Evolutionary conservation across 352 stramenopile genomes (phyloP).

Genomic region (Phytophthora tubulina): DNA sequence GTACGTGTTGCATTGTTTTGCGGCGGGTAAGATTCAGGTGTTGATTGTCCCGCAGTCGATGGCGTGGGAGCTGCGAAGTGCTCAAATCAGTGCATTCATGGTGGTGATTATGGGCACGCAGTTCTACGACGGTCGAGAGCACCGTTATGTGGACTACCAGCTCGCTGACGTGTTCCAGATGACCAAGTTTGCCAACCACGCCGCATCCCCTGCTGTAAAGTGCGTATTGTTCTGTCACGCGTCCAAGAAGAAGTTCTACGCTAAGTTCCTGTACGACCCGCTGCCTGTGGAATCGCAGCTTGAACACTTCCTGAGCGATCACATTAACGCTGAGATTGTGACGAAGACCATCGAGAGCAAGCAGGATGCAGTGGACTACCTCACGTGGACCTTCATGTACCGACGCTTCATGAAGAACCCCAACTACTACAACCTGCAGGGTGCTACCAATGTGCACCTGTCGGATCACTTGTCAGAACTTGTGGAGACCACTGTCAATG

Average conservation of each 20-base stretch:
- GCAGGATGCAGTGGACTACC: conserved; percentile 99
- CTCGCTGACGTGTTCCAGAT: conserved; percentile 99
- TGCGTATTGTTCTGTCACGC: conserved; percentile 97
- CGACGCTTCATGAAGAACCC: conserved; percentile 99
- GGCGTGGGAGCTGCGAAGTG: conserved; percentile 91
- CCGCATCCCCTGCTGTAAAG: conserved; percentile 75
- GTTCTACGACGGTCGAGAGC: conserved; percentile 96
- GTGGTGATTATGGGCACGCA: conserved; percentile 99
- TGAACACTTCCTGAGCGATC: conserved; percentile 98
- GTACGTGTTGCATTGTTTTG: conserved; percentile 92
- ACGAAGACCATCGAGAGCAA: conserved; percentile 99
- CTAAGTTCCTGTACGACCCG: conserved; percentile 99
- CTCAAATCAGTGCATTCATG: conserved; percentile 88
- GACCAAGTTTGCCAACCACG: conserved; percentile 90
- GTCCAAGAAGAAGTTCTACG: conserved; percentile 98
- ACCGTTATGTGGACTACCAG: conserved; percentile 98
- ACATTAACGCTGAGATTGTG: conserved; percentile 99
- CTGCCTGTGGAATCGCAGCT: conserved; percentile 99
- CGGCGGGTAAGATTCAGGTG: conserved; percentile 89
- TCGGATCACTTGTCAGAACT: conserved; percentile 99
- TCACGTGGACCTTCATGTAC: conserved; percentile 99
- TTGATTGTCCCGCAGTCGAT: conserved; percentile 95
- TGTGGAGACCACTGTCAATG: conserved; percentile 96
- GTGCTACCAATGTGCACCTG: conserved; percentile 92
- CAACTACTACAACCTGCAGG: conserved; percentile 99